Evolutionary conservation across 2,329 filamentous ascomycete genomes (phyloP).

Genomic region (Monilinia fructicola): DNA sequence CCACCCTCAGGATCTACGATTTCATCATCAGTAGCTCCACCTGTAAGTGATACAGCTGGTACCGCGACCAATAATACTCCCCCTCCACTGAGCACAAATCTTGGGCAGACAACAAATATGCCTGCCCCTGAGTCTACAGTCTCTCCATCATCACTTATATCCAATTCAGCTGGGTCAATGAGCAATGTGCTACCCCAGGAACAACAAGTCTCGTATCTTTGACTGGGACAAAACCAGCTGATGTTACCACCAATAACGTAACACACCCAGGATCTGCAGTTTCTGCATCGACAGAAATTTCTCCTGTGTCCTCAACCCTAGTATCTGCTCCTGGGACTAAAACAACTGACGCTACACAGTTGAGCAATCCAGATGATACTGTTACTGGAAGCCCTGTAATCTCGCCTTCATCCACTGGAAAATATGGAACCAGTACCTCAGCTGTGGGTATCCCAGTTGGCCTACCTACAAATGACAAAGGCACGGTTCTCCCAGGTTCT

Average conservation of each 20-base stretch:
- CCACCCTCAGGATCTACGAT: neutral
- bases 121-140: neutral
- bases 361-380: conserved; percentile 1
- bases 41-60: neutral
- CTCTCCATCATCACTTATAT: neutral
- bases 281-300: neutral
- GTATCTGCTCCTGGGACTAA: neutral
- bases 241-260: neutral
- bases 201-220: neutral
- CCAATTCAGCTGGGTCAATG: neutral
- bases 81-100: neutral
- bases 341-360: neutral
- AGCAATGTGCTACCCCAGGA: neutral
- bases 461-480: conserved; percentile 3
- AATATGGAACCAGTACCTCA: neutral
- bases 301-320: neutral
- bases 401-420: neutral
- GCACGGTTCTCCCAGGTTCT: neutral
- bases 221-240: neutral
- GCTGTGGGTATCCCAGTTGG: conserved; percentile 12
- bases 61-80: neutral
- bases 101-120: neutral
- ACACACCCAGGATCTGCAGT: neutral
- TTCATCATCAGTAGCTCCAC: neutral
- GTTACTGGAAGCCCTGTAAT: neutral